Evolutionary conservation across 2,329 filamentous ascomycete species (phyloP).

Genomic region (Lecanicillium sp.): DNA sequence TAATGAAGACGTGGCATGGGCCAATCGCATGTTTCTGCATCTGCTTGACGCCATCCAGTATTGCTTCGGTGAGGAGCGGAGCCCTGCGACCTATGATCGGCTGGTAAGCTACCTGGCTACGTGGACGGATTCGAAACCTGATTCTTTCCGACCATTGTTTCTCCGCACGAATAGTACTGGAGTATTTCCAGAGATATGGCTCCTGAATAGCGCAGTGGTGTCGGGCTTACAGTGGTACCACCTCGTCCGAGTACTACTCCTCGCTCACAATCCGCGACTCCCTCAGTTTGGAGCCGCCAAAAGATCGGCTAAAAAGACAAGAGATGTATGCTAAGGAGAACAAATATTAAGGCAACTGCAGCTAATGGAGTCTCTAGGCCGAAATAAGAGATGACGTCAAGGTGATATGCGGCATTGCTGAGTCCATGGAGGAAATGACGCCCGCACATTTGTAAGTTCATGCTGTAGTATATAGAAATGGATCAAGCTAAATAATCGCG

Average conservation of each 20-base stretch:
- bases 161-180: conserved; percentile 1
- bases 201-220: conserved; percentile 16
- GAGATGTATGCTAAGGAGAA: conserved; percentile 4
- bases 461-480: too few relatives aligned
- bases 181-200: conserved; percentile 17
- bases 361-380: conserved; percentile 10
- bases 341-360: too few relatives aligned
- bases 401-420: conserved; percentile 18
- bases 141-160: conserved; percentile 17
- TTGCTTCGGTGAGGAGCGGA: conserved; percentile 16
- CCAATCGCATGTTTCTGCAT: conserved; percentile 16
- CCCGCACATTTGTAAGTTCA: conserved; percentile 15
- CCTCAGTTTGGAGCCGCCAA: conserved; percentile 15
- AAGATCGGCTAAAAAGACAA: neutral
- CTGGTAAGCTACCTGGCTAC: conserved; percentile 13
- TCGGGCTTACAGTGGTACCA: conserved; percentile 20
- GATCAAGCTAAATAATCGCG: neutral
- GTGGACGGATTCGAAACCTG: conserved; percentile 17
- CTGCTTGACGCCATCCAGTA: conserved; percentile 16
- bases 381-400: conserved; percentile 15
- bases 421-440: conserved; percentile 13
- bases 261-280: conserved; percentile 16
- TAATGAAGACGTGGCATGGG: conserved; percentile 13
- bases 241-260: conserved; percentile 18
- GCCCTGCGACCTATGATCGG: conserved; percentile 11